Conservation (phyloP, 805 yeast species). For the Wickerhamiella brachini region DNA sequence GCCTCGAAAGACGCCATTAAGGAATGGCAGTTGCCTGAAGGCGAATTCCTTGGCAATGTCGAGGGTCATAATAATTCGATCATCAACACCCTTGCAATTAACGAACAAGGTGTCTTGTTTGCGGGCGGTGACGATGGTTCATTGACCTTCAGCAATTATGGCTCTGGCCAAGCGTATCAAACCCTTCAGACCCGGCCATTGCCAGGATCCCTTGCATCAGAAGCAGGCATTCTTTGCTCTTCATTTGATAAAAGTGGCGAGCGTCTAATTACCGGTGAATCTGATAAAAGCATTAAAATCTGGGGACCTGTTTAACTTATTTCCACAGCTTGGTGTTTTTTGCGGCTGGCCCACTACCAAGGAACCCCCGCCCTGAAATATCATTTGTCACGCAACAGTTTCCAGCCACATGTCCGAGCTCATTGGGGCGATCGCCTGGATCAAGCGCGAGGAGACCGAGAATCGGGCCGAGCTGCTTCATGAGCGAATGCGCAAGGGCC, state of each 20-base stretch:
- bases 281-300: slow-evolving; percentile 62
- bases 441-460: slow-evolving; percentile 63
- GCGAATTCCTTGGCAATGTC: slow-evolving; percentile 50
- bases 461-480: slow-evolving; percentile 75
- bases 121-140: slow-evolving; percentile 79
- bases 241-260: slow-evolving; percentile 68
- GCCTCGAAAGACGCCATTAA: slow-evolving; percentile 69
- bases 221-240: slow-evolving; percentile 53
- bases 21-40: slow-evolving; percentile 75
- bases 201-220: slow-evolving; percentile 61
- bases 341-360: too few relatives aligned
- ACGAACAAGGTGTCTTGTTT: slow-evolving; percentile 51
- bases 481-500: slow-evolving; percentile 57
- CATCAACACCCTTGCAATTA: slow-evolving; percentile 55
- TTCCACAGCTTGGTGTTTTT: too few relatives aligned
- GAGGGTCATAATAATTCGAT: slow-evolving; percentile 27
- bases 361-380: background rate
- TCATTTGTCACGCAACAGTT: background rate
- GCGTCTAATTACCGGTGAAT: slow-evolving; percentile 72
- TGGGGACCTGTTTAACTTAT: slow-evolving; percentile 31
- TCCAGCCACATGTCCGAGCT: slow-evolving; percentile 4
- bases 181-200: slow-evolving; percentile 37
- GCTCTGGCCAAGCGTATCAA: slow-evolving; percentile 49
- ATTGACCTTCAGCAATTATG: slow-evolving; percentile 63
- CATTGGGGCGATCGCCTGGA: slow-evolving; percentile 75